These are phyloP conservation scores for Pseudogymnoascus sp. DNA, from an alignment of 2,329 filamentous ascomycete species.

Conservation along the genomic window DNA sequence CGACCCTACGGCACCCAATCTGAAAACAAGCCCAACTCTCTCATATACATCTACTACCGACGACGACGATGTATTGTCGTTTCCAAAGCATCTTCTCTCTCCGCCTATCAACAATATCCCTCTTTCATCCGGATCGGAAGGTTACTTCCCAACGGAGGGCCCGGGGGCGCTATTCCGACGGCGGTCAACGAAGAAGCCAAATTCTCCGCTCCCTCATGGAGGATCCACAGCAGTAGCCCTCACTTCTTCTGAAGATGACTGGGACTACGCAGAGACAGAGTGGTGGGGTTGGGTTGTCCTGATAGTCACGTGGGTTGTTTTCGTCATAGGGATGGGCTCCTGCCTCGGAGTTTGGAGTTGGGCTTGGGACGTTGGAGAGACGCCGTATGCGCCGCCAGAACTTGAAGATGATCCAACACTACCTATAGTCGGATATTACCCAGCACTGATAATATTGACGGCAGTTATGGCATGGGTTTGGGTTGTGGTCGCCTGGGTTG, in stretches of 20 bases:
- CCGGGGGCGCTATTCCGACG: slow-evolving; percentile 28
- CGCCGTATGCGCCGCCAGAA: slow-evolving; percentile 89
- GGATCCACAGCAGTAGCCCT: slow-evolving; percentile 43
- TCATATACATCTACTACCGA: slow-evolving; percentile 69
- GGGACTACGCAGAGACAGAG: slow-evolving; percentile 91
- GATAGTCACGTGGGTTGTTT: slow-evolving; percentile 86
- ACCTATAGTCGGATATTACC: slow-evolving; percentile 95
- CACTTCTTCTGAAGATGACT: slow-evolving; percentile 44
- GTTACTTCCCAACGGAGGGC: slow-evolving; percentile 46
- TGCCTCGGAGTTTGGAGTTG: slow-evolving; percentile 94
- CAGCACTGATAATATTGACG: slow-evolving; percentile 84
- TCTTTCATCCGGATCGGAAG: slow-evolving; percentile 52
- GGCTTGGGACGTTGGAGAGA: slow-evolving; percentile 98
- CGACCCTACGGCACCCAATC: slow-evolving; percentile 30
- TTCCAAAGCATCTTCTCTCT: slow-evolving; percentile 41
- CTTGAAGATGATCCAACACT: slow-evolving; percentile 90
- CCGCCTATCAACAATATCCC: slow-evolving; percentile 32
- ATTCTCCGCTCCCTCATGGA: slow-evolving; percentile 51
- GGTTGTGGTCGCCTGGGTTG: slow-evolving; percentile 95
- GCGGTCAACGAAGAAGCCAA: slow-evolving; percentile 31
- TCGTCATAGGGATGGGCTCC: slow-evolving; percentile 93
- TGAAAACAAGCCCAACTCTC: slow-evolving; percentile 41
- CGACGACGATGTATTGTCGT: slow-evolving; percentile 69
- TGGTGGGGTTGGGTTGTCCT: slow-evolving; percentile 98
- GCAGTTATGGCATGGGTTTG: slow-evolving; percentile 98